Evolutionary conservation across 352 stramenopile species (phyloP), one percentile per base, ranked within the genome.

Genomic region (Chrysophaeum taylorii): DNA sequence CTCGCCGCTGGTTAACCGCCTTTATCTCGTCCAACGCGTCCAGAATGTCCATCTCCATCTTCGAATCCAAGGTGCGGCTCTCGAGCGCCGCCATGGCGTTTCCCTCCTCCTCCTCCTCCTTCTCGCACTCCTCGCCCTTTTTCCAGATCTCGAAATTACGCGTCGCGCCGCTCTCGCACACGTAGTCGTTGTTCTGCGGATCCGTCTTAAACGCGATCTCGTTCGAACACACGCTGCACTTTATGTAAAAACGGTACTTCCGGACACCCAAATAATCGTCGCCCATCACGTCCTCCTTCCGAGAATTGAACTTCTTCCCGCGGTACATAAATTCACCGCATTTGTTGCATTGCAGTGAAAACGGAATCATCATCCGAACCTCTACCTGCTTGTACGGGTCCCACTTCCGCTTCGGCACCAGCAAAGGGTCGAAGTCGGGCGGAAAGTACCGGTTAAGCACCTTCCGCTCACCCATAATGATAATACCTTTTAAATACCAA

Each of bases 361-460:
- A 98, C 39, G 95, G 94, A 54, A 99, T 82, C 95, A 99, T 99
- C 93, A 99, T 98, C 42, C 94, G 93, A 52, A 98, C 91, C 71
- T 94, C 87, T 16, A 97, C 87, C 74, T 96, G 91, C 84, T 96
- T 91, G 76, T 96, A 96, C 79, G 94, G 91, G 43, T 88, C 85
- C 35, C 90, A 92, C 79, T 97, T 97, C 35, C 87, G 84, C 14
- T 88, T 82, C 9, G 92, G 93, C 63, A 98, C 85, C 60, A 98
- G 84, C 70, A 86, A 89, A 64, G 94, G 93, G 85, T 99, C 95
- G 78, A 98, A 99, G 82, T 99, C 93, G 74, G 94, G 86, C 15
- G 93, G 94, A 83, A 98, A 97, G 83, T 98, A 99, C 81, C 98
- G 98, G 86, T 98, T 98, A 33, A 99, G 82, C 62, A 98, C 94